Base-by-base conservation (phyloP, 257 asterid genomes). In the Ilex aquifolium region DNA sequence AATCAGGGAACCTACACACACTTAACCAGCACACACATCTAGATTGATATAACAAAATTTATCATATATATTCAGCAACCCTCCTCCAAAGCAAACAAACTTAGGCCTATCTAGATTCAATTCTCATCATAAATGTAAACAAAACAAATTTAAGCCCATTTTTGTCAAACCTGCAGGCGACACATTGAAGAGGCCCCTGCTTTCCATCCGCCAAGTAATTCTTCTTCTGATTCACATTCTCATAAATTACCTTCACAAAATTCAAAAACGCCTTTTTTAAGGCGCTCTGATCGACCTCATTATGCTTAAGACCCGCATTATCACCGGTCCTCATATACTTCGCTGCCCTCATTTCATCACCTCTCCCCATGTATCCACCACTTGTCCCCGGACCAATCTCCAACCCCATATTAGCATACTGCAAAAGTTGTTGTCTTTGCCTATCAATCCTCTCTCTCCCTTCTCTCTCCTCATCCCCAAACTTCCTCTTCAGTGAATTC, bases 381-480 rank as follows among this genome's bases (percentile, higher is more conserved):
- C 88, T 81, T 0, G 83, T 66, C 36, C 91, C 85, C 80, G 27
- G n/a, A 10, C 6, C 6, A 14, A 46, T 42, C 52, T 5, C 57
- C 30, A 15, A 8, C 10, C 57, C 57, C 57, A 13, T 86, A 72
- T 70, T 88, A 12, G 97, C 96, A 66, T 85, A 88, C 79, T 88
- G 95, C 82, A 92, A 79, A 73, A 85, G 85, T 82, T 91, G 95
- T 62, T 83, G 91, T 67, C 95, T 85, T 74, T 86, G 95, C 82
- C 97, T 89, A 75, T 84, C 96, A 67, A 80, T 80, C 62, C 85
- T 94, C 76, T 88, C 91, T 39, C 70, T 77, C 67, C 77, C 84
- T 60, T 65, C 87, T 74, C 82, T 81, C 63, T 87, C 95, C 42
- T 85, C 89, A 15, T 87, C 95, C 70, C 84, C 91, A 59, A 87